A percentile compares a stretch with the other conserved stretches of the same genome.
Conservation (phyloP, 1,139 yeast genomes). For the Yamadazyma spencermartinsiae region DNA sequence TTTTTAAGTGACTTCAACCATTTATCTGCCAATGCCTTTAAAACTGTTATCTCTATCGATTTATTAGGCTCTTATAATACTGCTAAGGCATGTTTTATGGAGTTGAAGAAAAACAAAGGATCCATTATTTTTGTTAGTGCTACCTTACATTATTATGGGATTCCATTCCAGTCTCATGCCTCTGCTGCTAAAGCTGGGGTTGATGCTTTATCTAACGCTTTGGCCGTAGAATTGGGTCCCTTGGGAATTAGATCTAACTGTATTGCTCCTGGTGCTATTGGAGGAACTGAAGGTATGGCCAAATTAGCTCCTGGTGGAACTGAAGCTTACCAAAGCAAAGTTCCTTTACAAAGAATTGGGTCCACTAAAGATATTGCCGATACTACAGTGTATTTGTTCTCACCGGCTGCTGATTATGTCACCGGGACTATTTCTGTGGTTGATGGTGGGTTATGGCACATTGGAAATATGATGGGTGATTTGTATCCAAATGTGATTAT, state of each 20-base stretch:
- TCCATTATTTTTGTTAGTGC: constrained; percentile 78
- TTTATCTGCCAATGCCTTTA: constrained; percentile 81
- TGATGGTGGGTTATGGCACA: constrained; percentile 92
- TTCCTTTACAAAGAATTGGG: constrained; percentile 82
- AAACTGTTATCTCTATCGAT: constrained; percentile 81
- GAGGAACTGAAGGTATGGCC: constrained; percentile 74
- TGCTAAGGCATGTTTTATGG: constrained; percentile 71
- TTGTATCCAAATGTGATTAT: constrained; percentile 36
- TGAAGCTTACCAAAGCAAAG: constrained; percentile 39
- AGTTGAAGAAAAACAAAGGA: constrained; percentile 68
- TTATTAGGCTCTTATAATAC: constrained; percentile 85
- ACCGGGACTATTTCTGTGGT: constrained; percentile 80
- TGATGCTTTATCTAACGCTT: constrained; percentile 77
- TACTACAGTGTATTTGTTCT: constrained; percentile 79
- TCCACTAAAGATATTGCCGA: constrained; percentile 80
- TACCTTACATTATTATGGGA: constrained; percentile 83
- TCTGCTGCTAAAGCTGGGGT: constrained; percentile 95
- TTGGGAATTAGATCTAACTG: constrained; percentile 77
- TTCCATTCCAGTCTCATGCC: constrained; percentile 83
- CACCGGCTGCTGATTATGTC: constrained; percentile 76
- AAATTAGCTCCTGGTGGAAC: constrained; percentile 46
- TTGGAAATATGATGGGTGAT: constrained; percentile 46
- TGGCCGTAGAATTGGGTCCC: constrained; percentile 90
- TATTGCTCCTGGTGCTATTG: constrained; percentile 88
- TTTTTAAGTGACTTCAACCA: constrained; percentile 78